phyloP scores from a whole-genome alignment of 2,329 filamentous ascomycete species.

The Fusarium albidum region DNA sequence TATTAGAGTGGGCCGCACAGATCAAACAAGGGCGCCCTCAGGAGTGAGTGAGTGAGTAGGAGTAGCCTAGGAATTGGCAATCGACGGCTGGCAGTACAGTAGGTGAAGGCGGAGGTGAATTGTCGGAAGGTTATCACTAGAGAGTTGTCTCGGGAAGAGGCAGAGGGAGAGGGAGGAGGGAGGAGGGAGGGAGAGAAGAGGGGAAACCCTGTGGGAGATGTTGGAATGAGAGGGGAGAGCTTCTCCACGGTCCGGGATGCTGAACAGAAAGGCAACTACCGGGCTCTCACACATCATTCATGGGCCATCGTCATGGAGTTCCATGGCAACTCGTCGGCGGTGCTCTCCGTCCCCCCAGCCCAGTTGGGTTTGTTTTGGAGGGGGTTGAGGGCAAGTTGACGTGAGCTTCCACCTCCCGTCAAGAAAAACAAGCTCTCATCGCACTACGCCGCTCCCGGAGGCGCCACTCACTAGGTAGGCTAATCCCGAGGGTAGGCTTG shows the following conservation, averaged over 20 bases:
- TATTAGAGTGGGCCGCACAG: slow-evolving; percentile 4
- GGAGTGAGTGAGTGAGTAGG: not conserved
- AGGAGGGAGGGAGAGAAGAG: slow-evolving; percentile 1
- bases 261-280: too few relatives aligned
- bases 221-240: slow-evolving; percentile 27
- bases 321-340: too few relatives aligned
- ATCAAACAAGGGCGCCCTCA: slow-evolving; percentile 10
- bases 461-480: too few relatives aligned
- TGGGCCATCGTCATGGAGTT: too few relatives aligned
- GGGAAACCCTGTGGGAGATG: slow-evolving; percentile 12
- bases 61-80: slow-evolving; percentile 2
- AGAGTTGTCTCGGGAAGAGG: not conserved
- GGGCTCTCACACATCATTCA: too few relatives aligned
- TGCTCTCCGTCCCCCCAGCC: too few relatives aligned
- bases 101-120: not conserved
- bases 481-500: too few relatives aligned
- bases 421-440: too few relatives aligned
- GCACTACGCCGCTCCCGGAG: too few relatives aligned
- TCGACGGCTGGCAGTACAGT: not conserved
- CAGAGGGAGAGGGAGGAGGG: not conserved
- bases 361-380: too few relatives aligned
- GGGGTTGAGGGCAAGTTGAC: too few relatives aligned
- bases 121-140: not conserved
- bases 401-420: too few relatives aligned
- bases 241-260: slow-evolving; percentile 8